Base-by-base conservation (phyloP, 441 rosid genomes). In the Theobroma grandiflorum region DNA sequence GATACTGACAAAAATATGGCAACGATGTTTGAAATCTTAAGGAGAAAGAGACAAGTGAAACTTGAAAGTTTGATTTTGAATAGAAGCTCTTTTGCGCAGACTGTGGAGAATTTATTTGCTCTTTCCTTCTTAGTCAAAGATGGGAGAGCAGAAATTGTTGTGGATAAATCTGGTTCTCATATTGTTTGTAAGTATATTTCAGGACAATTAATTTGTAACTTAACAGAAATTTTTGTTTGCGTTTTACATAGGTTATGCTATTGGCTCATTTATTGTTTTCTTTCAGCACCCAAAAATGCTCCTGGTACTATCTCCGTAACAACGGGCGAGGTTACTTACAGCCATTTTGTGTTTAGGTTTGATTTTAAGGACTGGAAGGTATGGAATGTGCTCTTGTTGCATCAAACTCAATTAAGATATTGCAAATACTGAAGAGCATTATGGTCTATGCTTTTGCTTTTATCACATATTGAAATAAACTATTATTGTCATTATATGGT, bases 321-420 rank as follows among this genome's bases (percentile, higher is more conserved):
- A 84, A 87, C 90, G 2, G 89, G 92, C 37, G 85, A 87, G 68
- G 95, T 84, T 6, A 31, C 78, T 66, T 93, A 89, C 57, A 81
- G 79, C 52, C 95, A 93, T 84, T 93, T 90, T 72, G 92, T 93
- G 20, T 93, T 93, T 85, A 88, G 93, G 85, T 88, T 87, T 38
- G 95, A 90, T 74, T 91, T 84, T 76, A 87, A 84, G 84, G 95
- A 93, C 81, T 92, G 96, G 96, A 87, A 92, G 95, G 95, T 89
- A 88, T 9, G 69, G 3, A 68, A 61, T n/a, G 31, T 45, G 57
- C 74, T 33, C 66, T 72, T 35, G 1, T 57, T 76, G 43, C 76
- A 15, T 16, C 59, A 20, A 8, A 38, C 49, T 64, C 62, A n/a
- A 18, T 22, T 74, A 22, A 50, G 45, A 38, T 73, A 37, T 50